phyloP scores from a whole-genome alignment of 2,329 filamentous ascomycete genomes.

The Myriosclerotinia scirpicola region DNA sequence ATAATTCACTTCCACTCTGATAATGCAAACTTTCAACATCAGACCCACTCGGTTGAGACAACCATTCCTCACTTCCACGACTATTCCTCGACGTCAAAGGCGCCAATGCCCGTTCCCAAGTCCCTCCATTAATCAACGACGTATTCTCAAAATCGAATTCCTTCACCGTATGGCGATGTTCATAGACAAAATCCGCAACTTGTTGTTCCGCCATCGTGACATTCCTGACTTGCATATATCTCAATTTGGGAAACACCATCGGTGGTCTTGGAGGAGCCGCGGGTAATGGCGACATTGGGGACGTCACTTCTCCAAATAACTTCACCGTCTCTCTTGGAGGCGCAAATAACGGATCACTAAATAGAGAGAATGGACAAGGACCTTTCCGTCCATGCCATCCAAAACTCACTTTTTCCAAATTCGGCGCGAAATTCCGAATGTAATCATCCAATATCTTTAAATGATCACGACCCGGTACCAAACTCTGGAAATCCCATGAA shows the following conservation, averaged over 20 bases:
- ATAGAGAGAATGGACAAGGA: constrained; percentile 70
- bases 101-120: constrained; percentile 80
- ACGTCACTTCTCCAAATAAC: constrained; percentile 64
- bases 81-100: constrained; percentile 55
- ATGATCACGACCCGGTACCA: constrained; percentile 64
- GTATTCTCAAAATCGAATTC: constrained; percentile 83
- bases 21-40: constrained; percentile 32
- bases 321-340: constrained; percentile 55
- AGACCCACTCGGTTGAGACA: constrained; percentile 42
- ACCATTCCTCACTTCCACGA: constrained; percentile 43
- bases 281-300: constrained; percentile 63
- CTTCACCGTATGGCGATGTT: constrained; percentile 65
- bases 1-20: constrained; percentile 32
- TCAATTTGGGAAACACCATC: constrained; percentile 66
- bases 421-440: constrained; percentile 65
- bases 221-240: constrained; percentile 71
- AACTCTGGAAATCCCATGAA: constrained; percentile 62
- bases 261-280: constrained; percentile 52
- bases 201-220: constrained; percentile 69
- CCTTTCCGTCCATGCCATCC: constrained; percentile 73
- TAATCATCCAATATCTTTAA: constrained; percentile 81
- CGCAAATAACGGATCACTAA: constrained; percentile 63
- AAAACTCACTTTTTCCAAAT: constrained; percentile 71
- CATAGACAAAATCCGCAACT: constrained; percentile 65
- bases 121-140: constrained; percentile 63